Percentiles rank a stretch among this genome's conserved stretches.
These are phyloP conservation scores for Vaccinium corymbosum DNA, from an alignment of 148 eudicot species.

Conservation along the genomic window DNA sequence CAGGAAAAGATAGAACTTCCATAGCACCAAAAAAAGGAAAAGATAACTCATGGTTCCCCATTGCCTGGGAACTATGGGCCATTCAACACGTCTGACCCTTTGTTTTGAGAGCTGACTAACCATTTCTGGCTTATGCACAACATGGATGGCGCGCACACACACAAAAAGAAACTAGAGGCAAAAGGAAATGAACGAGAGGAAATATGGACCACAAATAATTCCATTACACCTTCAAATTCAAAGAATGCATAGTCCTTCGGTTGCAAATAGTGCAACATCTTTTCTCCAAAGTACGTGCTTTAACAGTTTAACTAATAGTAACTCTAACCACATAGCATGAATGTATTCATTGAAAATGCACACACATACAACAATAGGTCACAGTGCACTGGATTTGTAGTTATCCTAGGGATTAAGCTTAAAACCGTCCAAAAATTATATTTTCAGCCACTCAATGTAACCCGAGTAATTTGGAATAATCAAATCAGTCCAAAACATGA, in stretches of 20 bases:
- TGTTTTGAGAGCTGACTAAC: too few species aligned
- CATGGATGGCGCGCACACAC: neutral
- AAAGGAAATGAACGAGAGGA: neutral
- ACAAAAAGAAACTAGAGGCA: neutral
- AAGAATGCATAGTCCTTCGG: neutral
- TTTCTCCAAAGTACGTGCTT: neutral
- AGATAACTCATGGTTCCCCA: neutral
- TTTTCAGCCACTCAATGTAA: slow-evolving; percentile 1
- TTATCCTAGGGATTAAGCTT: neutral
- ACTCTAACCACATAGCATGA: neutral
- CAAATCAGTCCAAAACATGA: neutral
- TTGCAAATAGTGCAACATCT: neutral
- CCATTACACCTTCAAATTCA: neutral
- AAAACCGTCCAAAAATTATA: neutral
- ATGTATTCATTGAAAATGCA: neutral
- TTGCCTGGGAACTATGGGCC: neutral
- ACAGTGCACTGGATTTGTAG: neutral
- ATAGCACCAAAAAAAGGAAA: neutral
- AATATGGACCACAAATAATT: neutral
- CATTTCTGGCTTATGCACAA: neutral
- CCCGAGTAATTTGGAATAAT: neutral
- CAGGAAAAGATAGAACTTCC: neutral
- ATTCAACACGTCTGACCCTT: neutral
- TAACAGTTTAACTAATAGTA: neutral
- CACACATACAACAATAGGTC: neutral